Conservation (phyloP, 805 yeast genomes). For the Nakazawaea holstii region DNA sequence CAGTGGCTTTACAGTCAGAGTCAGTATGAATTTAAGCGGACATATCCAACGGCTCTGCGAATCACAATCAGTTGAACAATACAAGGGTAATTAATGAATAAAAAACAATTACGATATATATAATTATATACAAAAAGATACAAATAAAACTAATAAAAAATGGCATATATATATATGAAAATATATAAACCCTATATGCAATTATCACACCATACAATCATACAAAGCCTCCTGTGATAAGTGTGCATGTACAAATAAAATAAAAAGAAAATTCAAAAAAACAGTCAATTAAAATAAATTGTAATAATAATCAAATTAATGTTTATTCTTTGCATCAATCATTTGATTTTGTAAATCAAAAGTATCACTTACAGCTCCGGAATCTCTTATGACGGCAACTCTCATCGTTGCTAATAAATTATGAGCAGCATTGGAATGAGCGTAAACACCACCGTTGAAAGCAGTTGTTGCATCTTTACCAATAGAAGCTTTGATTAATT, state of each 20-base stretch:
- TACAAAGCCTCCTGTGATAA: too few relatives aligned
- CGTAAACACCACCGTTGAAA: constrained; percentile 81
- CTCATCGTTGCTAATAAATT: constrained; percentile 78
- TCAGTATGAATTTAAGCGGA: too few relatives aligned
- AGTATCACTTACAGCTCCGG: constrained; percentile 53
- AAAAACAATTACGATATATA: too few relatives aligned
- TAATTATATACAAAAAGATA: too few relatives aligned
- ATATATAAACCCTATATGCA: too few relatives aligned
- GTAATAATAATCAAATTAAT: not conserved
- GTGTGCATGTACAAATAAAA: not conserved
- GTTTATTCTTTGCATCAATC: constrained; percentile 30
- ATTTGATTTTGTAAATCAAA: constrained; percentile 44
- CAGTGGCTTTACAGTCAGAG: too few relatives aligned
- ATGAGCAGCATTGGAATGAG: constrained; percentile 83
- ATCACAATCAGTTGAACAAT: too few relatives aligned
- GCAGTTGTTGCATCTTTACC: constrained; percentile 84
- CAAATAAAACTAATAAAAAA: too few relatives aligned
- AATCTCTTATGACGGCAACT: constrained; percentile 71
- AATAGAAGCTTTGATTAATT: constrained; percentile 60
- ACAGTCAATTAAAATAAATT: not conserved
- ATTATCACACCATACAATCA: too few relatives aligned
- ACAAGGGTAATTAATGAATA: too few relatives aligned
- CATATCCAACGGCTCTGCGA: too few relatives aligned
- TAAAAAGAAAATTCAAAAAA: not conserved
- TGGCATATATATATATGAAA: too few relatives aligned